Evolutionary conservation across 129 eudicot species (phyloP).

Genomic region (carrot (Daucus carota)): DNA sequence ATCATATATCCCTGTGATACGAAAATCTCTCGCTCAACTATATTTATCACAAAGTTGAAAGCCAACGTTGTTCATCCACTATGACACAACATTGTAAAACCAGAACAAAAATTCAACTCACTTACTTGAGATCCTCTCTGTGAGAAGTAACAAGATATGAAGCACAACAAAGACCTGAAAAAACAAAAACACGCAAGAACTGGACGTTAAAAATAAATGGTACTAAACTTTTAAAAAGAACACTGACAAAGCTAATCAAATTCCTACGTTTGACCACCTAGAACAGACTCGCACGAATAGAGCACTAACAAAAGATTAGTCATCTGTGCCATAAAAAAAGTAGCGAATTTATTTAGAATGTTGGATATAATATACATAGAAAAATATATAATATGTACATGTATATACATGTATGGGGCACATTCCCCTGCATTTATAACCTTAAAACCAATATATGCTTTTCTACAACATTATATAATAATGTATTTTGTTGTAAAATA

Average conservation of each 20-base stretch:
- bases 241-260: background rate
- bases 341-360: background rate
- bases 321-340: background rate
- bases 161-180: conserved; percentile 71
- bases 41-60: background rate
- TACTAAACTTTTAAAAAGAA: background rate
- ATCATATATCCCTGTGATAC: background rate
- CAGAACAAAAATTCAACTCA: conserved; percentile 15
- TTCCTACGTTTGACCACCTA: background rate
- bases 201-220: conserved; percentile 7
- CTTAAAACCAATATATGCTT: too few species aligned
- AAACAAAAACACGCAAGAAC: conserved; percentile 2
- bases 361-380: background rate
- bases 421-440: too few species aligned
- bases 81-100: background rate
- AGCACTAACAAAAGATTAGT: background rate
- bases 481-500: too few species aligned
- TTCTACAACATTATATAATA: too few species aligned
- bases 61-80: background rate
- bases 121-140: conserved; percentile 82
- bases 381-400: background rate
- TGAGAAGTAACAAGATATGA: conserved; percentile 79
- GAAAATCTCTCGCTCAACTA: background rate
- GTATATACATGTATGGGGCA: too few species aligned
- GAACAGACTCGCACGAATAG: background rate